These are phyloP conservation scores for Cicer pinnatifidum DNA, from an alignment of 306 rosid genomes.

Conservation along the genomic window DNA sequence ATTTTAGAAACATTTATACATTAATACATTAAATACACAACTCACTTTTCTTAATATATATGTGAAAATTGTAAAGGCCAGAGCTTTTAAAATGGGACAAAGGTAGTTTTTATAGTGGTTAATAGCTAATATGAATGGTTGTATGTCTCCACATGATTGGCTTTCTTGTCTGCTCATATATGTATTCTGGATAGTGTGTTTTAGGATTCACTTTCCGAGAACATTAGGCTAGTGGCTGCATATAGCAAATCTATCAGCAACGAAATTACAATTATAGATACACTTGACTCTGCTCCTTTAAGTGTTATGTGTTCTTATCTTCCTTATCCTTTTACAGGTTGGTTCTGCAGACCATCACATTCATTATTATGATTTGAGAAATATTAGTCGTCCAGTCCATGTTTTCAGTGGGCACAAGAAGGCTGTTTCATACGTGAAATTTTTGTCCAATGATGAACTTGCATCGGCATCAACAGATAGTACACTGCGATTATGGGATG, in stretches of 20 bases:
- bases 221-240: constrained; percentile 11
- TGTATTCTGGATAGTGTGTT: constrained; percentile 12
- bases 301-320: constrained; percentile 17
- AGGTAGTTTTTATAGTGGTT: no score
- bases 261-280: background rate
- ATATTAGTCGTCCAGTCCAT: constrained; percentile 78
- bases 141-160: constrained; percentile 2
- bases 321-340: constrained; percentile 60
- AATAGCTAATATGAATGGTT: constrained; percentile 15
- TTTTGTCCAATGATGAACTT: constrained; percentile 87
- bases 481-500: constrained; percentile 93
- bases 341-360: constrained; percentile 98
- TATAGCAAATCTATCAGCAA: constrained; percentile 13
- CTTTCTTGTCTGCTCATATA: constrained; percentile 11
- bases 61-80: no score
- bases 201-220: constrained; percentile 17
- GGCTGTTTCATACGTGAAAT: constrained; percentile 93
- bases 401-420: constrained; percentile 90
- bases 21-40: no score
- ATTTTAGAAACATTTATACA: no score
- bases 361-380: constrained; percentile 93
- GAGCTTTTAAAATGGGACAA: no score
- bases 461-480: constrained; percentile 98
- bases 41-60: no score
- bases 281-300: background rate